Conservation (phyloP, 352 stramenopile genomes). For the Globisporangium perplexum region DNA sequence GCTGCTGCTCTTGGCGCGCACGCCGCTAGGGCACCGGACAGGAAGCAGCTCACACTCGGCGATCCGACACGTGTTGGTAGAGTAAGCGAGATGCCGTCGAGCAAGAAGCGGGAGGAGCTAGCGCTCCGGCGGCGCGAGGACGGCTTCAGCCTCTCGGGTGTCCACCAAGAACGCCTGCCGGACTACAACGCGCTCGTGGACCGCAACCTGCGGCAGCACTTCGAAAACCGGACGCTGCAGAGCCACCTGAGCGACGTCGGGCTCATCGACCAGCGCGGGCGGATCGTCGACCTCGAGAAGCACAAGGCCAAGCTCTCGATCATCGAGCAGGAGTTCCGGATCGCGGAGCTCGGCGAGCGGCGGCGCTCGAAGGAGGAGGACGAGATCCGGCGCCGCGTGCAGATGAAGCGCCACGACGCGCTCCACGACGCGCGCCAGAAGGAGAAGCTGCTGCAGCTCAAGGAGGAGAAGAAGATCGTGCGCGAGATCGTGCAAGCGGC, state of each 20-base stretch:
- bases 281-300: slow-evolving; percentile 87
- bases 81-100: not conserved
- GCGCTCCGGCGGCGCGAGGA: slow-evolving; percentile 44
- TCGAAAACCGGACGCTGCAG: slow-evolving; percentile 77
- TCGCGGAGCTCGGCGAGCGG: slow-evolving; percentile 76
- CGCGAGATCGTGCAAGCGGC: slow-evolving; percentile 81
- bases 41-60: too few species aligned
- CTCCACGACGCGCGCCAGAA: slow-evolving; percentile 72
- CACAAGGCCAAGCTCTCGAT: slow-evolving; percentile 89
- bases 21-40: too few species aligned
- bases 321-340: slow-evolving; percentile 90
- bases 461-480: slow-evolving; percentile 85
- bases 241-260: slow-evolving; percentile 73
- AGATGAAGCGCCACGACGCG: slow-evolving; percentile 84
- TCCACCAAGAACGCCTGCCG: slow-evolving; percentile 63
- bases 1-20: too few species aligned
- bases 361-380: slow-evolving; percentile 77
- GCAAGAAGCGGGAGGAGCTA: slow-evolving; percentile 39
- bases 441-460: slow-evolving; percentile 84
- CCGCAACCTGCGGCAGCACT: slow-evolving; percentile 87
- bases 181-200: slow-evolving; percentile 89
- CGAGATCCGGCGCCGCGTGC: slow-evolving; percentile 82
- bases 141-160: slow-evolving; percentile 51
- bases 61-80: too few species aligned
- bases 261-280: slow-evolving; percentile 82